A percentile compares a stretch with the other conserved stretches of the same genome.
These are phyloP conservation scores for Colletotrichum chrysophilum DNA, from an alignment of 2,329 filamentous ascomycete species.

Conservation along the genomic window DNA sequence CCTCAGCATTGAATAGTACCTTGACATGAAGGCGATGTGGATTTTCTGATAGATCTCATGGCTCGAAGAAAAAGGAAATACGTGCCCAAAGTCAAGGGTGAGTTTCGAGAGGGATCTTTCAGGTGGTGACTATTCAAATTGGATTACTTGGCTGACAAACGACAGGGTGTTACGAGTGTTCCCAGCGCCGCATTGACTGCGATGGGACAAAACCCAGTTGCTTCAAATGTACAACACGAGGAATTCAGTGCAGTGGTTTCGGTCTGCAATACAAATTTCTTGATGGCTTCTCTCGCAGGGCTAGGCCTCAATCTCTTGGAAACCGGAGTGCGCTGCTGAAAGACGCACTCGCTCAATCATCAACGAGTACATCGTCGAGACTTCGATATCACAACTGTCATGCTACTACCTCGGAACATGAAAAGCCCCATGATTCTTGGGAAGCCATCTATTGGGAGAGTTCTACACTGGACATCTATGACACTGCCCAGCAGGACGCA, in stretches of 20 bases:
- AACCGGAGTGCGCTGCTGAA: not conserved
- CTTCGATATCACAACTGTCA: not conserved
- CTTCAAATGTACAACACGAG: constrained; percentile 33
- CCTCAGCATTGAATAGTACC: not conserved
- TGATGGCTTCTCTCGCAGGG: constrained; percentile 13
- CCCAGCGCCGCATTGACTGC: constrained; percentile 38
- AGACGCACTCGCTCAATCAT: constrained; percentile 11
- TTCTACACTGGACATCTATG: not conserved
- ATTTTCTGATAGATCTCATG: not conserved
- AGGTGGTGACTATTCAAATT: not conserved
- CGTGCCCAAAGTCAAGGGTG: constrained; percentile 28
- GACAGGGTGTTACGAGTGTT: constrained; percentile 39
- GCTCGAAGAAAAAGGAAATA: constrained; percentile 21
- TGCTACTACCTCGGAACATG: not conserved
- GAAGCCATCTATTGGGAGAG: not conserved
- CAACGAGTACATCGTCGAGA: not conserved
- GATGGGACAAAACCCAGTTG: constrained; percentile 35
- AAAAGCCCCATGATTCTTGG: not conserved
- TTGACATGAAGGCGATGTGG: not conserved
- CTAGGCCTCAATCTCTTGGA: not conserved
- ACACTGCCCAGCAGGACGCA: not conserved
- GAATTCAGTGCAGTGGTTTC: constrained; percentile 34
- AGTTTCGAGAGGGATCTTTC: not conserved
- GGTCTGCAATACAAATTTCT: constrained; percentile 32
- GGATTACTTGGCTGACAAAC: not conserved